phyloP scores from a whole-genome alignment of 202 grass and related monocot species.

The Carex sylvatica region DNA sequence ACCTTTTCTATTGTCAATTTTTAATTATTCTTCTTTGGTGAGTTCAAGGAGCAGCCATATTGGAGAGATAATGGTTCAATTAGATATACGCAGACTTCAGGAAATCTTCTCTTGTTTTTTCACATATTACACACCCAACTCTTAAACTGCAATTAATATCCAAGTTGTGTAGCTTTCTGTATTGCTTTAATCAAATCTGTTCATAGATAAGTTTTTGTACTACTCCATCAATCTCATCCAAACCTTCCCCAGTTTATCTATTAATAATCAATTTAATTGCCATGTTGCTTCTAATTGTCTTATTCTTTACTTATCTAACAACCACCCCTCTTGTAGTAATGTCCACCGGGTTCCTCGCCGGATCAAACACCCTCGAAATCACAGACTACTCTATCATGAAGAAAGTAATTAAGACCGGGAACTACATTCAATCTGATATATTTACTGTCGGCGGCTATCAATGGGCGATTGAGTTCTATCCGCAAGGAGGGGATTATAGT shows the following conservation, averaged over 20 bases:
- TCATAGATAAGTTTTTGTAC: not conserved
- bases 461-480: not conserved
- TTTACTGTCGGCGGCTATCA: not conserved
- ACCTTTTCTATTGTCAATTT: not conserved
- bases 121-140: too few relatives aligned
- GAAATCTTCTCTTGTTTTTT: too few relatives aligned
- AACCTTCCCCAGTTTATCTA: too few relatives aligned
- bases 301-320: too few relatives aligned
- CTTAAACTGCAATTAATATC: too few relatives aligned
- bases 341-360: not conserved
- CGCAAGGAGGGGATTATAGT: not conserved
- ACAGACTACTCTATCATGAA: not conserved
- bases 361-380: not conserved
- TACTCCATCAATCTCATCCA: not conserved
- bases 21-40: slow-evolving; percentile 8
- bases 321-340: not conserved
- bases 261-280: too few relatives aligned
- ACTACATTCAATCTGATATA: not conserved
- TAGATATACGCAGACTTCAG: too few relatives aligned
- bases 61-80: not conserved
- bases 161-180: too few relatives aligned
- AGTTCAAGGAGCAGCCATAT: not conserved
- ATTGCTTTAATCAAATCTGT: not conserved
- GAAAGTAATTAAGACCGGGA: not conserved
- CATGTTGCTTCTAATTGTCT: too few relatives aligned